Percentiles rank a stretch among this genome's conserved stretches.
Conservation (phyloP, 169 alveolate species). For the Eimeria praecox region DNA sequence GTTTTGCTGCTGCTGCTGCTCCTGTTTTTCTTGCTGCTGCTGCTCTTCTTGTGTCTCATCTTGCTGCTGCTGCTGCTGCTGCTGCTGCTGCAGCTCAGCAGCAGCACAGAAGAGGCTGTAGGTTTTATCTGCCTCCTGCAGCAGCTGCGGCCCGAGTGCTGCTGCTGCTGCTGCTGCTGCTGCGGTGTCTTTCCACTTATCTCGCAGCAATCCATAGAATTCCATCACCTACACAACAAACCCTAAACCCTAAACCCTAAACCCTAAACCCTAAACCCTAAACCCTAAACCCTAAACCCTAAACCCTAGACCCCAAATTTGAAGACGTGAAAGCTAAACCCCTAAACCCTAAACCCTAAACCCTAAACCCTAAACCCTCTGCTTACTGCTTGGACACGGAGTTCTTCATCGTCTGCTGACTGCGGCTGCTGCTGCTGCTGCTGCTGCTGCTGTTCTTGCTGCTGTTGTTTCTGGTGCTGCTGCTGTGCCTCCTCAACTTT, state of each 20-base stretch:
- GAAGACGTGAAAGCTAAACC: neutral
- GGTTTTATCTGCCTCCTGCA: constrained; percentile 8
- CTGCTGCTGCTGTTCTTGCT: neutral
- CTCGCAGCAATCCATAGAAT: neutral
- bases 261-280: neutral
- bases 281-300: neutral
- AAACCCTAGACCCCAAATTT: neutral
- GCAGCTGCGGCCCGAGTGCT: constrained; percentile 1
- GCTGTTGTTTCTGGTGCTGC: neutral
- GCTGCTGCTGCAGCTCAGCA: neutral
- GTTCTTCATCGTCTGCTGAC: neutral
- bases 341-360: constrained; percentile 19
- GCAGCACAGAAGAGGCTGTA: neutral
- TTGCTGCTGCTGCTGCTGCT: constrained; percentile 24
- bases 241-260: neutral
- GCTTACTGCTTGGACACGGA: neutral
- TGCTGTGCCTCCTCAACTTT: neutral
- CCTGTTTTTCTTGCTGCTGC: neutral
- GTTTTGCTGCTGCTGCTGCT: neutral
- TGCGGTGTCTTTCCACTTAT: neutral
- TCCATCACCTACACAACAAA: neutral
- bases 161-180: too few relatives aligned
- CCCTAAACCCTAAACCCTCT: constrained; percentile 2
- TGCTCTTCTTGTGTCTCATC: neutral
- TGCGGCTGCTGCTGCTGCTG: neutral